Base-by-base conservation (phyloP, 805 yeast species). In the Brettanomyces naardenensis region DNA sequence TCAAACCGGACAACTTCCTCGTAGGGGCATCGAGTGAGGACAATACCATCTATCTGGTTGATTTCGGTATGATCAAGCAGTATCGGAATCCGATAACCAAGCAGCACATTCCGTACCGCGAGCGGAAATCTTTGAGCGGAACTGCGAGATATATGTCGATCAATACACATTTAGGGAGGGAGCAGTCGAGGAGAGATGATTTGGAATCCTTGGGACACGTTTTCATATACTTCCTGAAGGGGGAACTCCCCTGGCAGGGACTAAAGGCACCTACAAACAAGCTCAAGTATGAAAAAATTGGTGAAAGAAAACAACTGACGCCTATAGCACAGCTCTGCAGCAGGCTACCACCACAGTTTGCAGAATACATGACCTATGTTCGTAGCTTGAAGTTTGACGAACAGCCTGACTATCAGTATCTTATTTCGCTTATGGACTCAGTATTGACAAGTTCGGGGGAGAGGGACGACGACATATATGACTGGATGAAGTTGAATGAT, bases 181-280 rank as follows among this genome's bases (percentile, higher is more conserved):
- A 83, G 54, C 94, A 83, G 56, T 77, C 80, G 49, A 71, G 94
- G 62, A 65, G 94, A 59, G 94, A 83, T 56, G 94, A 83, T 58
- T 68, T 83, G 51, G 94, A 83, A 61, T 76, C 84, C 6, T 62
- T 83, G 49, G 92, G 90, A 14, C 92, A 83, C 61, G 92, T 83
- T 1, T 83, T 83, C 53, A 75, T 83, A 54, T 83, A 83, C 58
- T 83, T 83, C 51, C 59, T 82, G 39, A 71, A 84, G 53, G 92
- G 94, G 21, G 80, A 78, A 44, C 68, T 83, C 54, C 94, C 94
- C 33, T 83, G 94, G 94, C 94, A 83, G 62, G 94, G 94, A n/a
- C 64, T 83, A 43, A 83, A 82, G 59, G 92, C 90, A 2, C 87
- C 87, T 42, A 82, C 86, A n/a, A 83, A 83, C 57, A 83, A 84